Evolutionary conservation across 2,329 filamentous ascomycete genomes (phyloP).

Genomic region (Boeremia lycopersici): DNA sequence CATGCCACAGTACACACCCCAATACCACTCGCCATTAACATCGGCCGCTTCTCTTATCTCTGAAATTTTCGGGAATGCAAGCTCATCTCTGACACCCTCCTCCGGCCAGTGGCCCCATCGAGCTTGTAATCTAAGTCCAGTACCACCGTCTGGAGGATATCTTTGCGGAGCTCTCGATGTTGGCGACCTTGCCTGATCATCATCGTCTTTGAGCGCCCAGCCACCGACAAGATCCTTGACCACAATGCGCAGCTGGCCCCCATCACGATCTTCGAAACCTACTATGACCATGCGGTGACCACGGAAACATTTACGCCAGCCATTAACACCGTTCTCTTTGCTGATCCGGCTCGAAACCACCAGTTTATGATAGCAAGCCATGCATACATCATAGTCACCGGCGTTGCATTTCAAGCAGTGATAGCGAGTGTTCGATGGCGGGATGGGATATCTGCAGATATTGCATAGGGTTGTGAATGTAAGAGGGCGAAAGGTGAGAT

Average conservation of each 20-base stretch:
- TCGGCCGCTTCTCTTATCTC: slow-evolving; percentile 84
- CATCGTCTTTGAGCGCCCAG: slow-evolving; percentile 67
- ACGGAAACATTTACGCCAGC: slow-evolving; percentile 81
- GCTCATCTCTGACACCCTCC: slow-evolving; percentile 69
- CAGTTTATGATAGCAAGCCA: slow-evolving; percentile 74
- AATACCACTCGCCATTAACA: slow-evolving; percentile 89
- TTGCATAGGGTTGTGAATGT: slow-evolving; percentile 79
- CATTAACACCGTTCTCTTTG: slow-evolving; percentile 74
- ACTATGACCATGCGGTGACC: slow-evolving; percentile 86
- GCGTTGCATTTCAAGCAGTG: slow-evolving; percentile 79
- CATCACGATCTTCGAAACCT: slow-evolving; percentile 72
- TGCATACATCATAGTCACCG: slow-evolving; percentile 89
- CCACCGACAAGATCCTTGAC: slow-evolving; percentile 80
- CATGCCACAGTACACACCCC: slow-evolving; percentile 81
- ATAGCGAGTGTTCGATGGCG: slow-evolving; percentile 70
- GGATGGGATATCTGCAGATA: slow-evolving; percentile 74
- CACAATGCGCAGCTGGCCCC: slow-evolving; percentile 71
- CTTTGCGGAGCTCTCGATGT: slow-evolving; percentile 12
- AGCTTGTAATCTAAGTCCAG: slow-evolving; percentile 68
- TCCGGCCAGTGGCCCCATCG: slow-evolving; percentile 81
- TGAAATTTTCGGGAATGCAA: slow-evolving; percentile 82
- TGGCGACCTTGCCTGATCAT: slow-evolving; percentile 40
- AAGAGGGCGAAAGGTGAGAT: slow-evolving; percentile 65
- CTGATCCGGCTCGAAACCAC: slow-evolving; percentile 69
- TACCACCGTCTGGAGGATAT: slow-evolving; percentile 78